A percentile compares a stretch with the other conserved stretches of the same genome.
These are phyloP conservation scores for Nepenthes mirabilis DNA, from an alignment of 148 eudicot species.

Conservation along the genomic window DNA sequence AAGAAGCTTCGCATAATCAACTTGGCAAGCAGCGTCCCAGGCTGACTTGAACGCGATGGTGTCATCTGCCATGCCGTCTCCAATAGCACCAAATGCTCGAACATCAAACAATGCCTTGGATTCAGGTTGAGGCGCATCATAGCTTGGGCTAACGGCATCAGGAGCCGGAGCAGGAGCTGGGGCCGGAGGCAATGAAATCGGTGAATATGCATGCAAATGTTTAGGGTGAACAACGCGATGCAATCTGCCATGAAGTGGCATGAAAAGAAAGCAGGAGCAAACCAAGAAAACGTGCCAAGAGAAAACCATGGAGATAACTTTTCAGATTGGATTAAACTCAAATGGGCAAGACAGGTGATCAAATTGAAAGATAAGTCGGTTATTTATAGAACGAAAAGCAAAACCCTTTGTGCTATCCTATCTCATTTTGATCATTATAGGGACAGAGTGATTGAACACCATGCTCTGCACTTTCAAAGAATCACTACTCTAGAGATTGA, in stretches of 20 bases:
- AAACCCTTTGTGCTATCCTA: too few relatives aligned
- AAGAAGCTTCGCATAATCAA: conserved; percentile 31
- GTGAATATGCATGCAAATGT: conserved; percentile 11
- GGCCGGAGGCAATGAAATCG: conserved; percentile 33
- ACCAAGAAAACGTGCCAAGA: conserved; percentile 3
- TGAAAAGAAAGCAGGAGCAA: conserved; percentile 10
- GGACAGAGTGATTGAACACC: background rate
- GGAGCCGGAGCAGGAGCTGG: conserved; percentile 16
- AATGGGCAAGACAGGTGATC: background rate
- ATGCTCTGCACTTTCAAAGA: conserved; percentile 1
- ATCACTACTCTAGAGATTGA: background rate
- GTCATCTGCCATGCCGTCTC: conserved; percentile 71
- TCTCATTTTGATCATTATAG: too few relatives aligned
- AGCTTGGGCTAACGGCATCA: conserved; percentile 6
- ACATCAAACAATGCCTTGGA: conserved; percentile 24
- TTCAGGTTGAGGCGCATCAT: conserved; percentile 8
- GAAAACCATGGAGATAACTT: background rate
- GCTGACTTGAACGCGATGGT: conserved; percentile 64
- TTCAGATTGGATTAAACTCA: background rate
- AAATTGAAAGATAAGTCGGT: background rate
- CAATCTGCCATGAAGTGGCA: conserved; percentile 27
- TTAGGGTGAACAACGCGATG: conserved; percentile 6
- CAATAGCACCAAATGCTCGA: conserved; percentile 62
- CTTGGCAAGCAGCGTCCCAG: conserved; percentile 77
- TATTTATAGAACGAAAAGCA: conserved; percentile 3